Base-by-base conservation (phyloP, 345 rosid species). In the Brassica juncea region DNA sequence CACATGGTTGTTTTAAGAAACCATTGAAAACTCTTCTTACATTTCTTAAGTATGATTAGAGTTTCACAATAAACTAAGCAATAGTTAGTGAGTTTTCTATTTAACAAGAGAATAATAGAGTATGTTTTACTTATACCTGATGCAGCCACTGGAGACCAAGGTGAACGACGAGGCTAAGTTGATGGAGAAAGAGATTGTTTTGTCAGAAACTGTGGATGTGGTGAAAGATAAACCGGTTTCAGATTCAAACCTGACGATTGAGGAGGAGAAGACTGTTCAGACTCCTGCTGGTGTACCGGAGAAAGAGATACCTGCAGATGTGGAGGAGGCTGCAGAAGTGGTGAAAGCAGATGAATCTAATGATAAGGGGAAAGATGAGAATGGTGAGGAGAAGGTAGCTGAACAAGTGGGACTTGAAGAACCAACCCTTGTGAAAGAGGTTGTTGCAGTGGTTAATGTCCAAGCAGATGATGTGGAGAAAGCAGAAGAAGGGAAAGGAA, bases 141-240 rank as follows among this genome's bases (percentile, higher is more conserved):
- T 74, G 75, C 79, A 80, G 82, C 75, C 79, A 63, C 0, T 69
- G 28, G 82, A 80, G 71, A 70, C 37, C 75, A 80, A 74, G 59
- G 70, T 60, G 57, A 68, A 8, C 70, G 78, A 73, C 39, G 82
- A 68, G 42, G 37, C 71, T 52, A 80, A 37, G 28, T 54, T 69
- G 75, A 74, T 80, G 79, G 79, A 69, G 35, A 80, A 80, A 74
- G 79, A 80, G 39, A 69, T 63, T 74, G 71, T 63, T 32, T 60
- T 65, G 11, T 1, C 30, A n/a, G 71, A 71, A 49, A 63, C 70
- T 66, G 14, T 27, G 4, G 71, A 80, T 68, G 74, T 68, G 74
- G 74, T 73, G 15, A 21, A 34, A 27, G 71, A 61, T n/a, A 52
- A 68, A 74, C 58, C 34, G 23, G 35, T 47, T 32, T 68, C 63